A percentile compares a stretch with the other conserved stretches of the same genome.
Evolutionary conservation across 768 basidiomycete genomes (phyloP).

Genomic region (Naganishia friedmannii): DNA sequence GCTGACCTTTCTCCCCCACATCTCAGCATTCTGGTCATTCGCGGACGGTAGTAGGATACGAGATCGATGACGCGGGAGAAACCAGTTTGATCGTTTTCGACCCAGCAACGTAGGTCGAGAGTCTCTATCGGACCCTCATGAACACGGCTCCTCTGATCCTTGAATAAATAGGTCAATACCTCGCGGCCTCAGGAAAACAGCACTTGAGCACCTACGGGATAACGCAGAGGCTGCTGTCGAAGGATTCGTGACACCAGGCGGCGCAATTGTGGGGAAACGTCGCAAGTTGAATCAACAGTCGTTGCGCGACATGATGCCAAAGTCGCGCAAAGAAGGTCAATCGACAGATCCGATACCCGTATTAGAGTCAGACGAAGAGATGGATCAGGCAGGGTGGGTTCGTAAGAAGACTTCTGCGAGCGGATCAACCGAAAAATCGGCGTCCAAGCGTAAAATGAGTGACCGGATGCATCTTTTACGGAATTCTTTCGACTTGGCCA

Average conservation of each 20-base stretch:
- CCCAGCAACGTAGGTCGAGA: constrained; percentile 57
- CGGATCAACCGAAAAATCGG: constrained; percentile 1
- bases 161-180: constrained; percentile 29
- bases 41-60: constrained; percentile 79
- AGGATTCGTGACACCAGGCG: background rate
- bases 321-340: background rate
- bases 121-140: background rate
- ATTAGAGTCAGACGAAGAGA: constrained; percentile 36
- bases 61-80: constrained; percentile 61
- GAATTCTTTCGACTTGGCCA: constrained; percentile 26
- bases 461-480: background rate
- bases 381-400: constrained; percentile 40
- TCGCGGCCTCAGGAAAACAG: constrained; percentile 12
- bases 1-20: background rate
- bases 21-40: constrained; percentile 79
- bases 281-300: constrained; percentile 49
- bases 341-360: constrained; percentile 8
- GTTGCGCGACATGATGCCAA: background rate
- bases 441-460: constrained; percentile 4
- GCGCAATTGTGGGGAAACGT: background rate
- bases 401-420: constrained; percentile 35
- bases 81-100: constrained; percentile 73
- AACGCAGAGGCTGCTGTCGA: constrained; percentile 24
- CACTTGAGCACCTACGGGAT: constrained; percentile 22
- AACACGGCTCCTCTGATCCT: too few relatives aligned